These are phyloP conservation scores for Capsicum chinense DNA, from an alignment of 257 asterid genomes.

Conservation along the genomic window DNA sequence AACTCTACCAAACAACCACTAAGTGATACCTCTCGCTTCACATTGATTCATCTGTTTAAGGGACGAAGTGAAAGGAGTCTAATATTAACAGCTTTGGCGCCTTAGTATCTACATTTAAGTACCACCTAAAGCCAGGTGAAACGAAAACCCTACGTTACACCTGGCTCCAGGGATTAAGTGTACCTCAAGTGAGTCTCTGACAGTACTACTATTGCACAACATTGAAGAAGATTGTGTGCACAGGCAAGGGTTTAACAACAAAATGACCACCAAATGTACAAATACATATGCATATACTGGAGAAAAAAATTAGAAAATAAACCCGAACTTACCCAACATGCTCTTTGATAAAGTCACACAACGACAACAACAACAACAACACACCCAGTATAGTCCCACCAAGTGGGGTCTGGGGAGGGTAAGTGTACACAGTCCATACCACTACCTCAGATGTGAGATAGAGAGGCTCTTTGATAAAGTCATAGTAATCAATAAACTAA, in stretches of 20 bases:
- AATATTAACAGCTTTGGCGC: not conserved
- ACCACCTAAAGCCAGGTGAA: not conserved
- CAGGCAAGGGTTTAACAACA: not conserved
- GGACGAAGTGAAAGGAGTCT: not conserved
- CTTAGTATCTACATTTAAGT: not conserved
- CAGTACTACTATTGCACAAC: not conserved
- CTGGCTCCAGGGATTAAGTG: not conserved
- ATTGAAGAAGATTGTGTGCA: not conserved
- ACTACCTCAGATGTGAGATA: too few species aligned
- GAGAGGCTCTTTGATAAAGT: not conserved
- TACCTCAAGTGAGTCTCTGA: not conserved
- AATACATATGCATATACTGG: not conserved
- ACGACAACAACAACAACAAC: too few species aligned
- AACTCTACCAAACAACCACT: not conserved
- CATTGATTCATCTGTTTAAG: not conserved
- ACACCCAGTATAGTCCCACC: too few species aligned
- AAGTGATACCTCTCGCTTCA: not conserved
- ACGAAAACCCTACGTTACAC: not conserved
- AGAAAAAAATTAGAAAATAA: not conserved
- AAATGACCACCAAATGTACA: constrained; percentile 5
- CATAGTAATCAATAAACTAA: constrained; percentile 5
- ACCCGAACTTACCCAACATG: not conserved
- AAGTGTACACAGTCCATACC: too few species aligned
- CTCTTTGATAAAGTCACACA: not conserved
- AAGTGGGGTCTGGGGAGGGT: too few species aligned